Base-by-base conservation (phyloP, 1,284 basidiomycete species). In the Melampsora americana region DNA sequence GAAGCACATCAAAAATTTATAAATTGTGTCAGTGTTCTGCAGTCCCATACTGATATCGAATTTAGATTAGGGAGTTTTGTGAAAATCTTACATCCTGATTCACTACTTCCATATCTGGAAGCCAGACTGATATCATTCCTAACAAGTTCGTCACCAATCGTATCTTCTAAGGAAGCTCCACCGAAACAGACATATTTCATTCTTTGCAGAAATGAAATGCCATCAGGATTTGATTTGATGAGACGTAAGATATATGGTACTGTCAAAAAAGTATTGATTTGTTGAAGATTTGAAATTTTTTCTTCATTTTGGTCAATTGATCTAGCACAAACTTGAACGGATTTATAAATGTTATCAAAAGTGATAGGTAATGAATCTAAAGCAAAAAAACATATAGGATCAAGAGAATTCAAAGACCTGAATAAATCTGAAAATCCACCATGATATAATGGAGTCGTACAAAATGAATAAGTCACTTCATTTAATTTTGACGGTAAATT, bases 81-180 rank as follows among this genome's bases (percentile, higher is more conserved):
- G 42, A 35, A n/a, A 20, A 7, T 66, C 75, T 71, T 70, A 64
- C 39, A 82, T n/a, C 80, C 70, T 46, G 73, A 53, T 79, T 85
- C 84, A 11, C 81, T 86, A 69, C 85, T 84, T 1, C 88, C 88
- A 79, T 87, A 87, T 48, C 86, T 84, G 14, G 86, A 86, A 32
- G 87, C 84, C 6, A 90, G 83, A 26, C 85, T 86, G 4, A 89
- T 85, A 0, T 87, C 87, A 28, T 85, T 79, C 0, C 82, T 83
- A 0, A 87, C 86, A 39, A 89, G 84, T 9, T 84, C 82, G 77
- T 88, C 86, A 0, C 89, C 88, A 0, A 89, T 82, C 66, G 87
- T 86, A 68, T 87, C 85, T 64, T 84, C 80, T 28, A 81, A 74
- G 0, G 80, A 80, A 23, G 79, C 79, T 9, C 87, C 87, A 11